Evolutionary conservation across 768 basidiomycete species (phyloP).

Genomic region (Lactifluus volemus): DNA sequence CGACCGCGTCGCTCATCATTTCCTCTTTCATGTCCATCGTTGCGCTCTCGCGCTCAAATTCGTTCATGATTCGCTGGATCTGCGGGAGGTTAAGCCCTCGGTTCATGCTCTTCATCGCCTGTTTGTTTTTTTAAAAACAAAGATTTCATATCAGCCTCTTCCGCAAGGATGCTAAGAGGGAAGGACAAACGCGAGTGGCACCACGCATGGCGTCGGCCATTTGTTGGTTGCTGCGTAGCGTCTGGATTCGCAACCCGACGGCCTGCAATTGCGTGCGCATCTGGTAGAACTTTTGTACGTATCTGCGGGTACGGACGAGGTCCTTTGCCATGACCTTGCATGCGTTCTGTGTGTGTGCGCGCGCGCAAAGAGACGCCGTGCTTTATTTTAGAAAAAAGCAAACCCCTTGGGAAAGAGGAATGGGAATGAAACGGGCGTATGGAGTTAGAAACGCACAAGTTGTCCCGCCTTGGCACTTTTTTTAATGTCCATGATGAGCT

Average conservation of each 20-base stretch:
- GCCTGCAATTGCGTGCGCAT: conserved; percentile 99
- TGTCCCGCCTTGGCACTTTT: conserved; percentile 93
- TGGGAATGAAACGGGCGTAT: background rate
- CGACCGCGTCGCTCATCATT: conserved; percentile 98
- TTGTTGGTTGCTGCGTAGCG: conserved; percentile 92
- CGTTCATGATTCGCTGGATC: conserved; percentile 94
- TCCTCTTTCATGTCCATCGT: conserved; percentile 99
- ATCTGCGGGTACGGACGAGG: conserved; percentile 89
- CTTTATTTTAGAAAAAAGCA: background rate
- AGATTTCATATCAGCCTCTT: background rate
- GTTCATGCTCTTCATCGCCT: conserved; percentile 99
- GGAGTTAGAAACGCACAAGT: conserved; percentile 48
- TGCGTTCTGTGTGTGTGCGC: conserved; percentile 55
- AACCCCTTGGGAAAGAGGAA: no score
- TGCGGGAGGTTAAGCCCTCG: conserved; percentile 89
- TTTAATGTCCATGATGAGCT: conserved; percentile 91
- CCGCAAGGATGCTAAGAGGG: background rate
- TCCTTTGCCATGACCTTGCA: conserved; percentile 99
- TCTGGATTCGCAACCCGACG: conserved; percentile 90
- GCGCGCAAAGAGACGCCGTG: no score
- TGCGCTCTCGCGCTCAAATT: conserved; percentile 94
- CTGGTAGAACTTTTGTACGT: conserved; percentile 96
- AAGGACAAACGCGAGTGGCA: conserved; percentile 71
- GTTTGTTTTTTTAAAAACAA: background rate
- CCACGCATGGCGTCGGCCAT: conserved; percentile 99